These are phyloP conservation scores for Eutypella sp. DNA, from an alignment of 2,329 filamentous ascomycete species.

Conservation along the genomic window DNA sequence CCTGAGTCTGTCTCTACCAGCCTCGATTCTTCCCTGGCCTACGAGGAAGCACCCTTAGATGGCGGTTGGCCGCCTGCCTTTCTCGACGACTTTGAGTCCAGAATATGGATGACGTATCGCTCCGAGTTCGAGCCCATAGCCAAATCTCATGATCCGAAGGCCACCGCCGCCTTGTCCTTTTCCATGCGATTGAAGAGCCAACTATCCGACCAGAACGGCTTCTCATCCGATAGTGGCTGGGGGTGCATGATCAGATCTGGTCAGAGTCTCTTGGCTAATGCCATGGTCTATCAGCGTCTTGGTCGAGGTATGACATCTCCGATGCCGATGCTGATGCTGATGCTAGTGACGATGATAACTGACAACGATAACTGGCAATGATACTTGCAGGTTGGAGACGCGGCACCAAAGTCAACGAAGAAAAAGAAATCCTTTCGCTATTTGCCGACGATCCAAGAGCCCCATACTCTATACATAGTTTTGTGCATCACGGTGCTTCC, in stretches of 20 bases:
- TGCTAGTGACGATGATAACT: no score
- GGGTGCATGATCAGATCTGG: conserved; percentile 98
- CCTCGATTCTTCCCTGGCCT: conserved; percentile 47
- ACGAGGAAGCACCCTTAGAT: conserved; percentile 39
- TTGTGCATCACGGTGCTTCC: conserved; percentile 80
- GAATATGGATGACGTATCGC: conserved; percentile 94
- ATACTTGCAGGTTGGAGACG: conserved; percentile 66
- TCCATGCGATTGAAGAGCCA: conserved; percentile 79
- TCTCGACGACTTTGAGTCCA: conserved; percentile 86
- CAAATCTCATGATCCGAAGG: conserved; percentile 69
- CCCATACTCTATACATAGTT: conserved; percentile 91
- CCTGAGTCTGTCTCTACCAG: conserved; percentile 47
- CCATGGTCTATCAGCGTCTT: conserved; percentile 65
- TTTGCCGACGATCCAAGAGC: conserved; percentile 85
- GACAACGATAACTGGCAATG: conserved; percentile 15
- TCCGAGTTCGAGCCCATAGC: conserved; percentile 80
- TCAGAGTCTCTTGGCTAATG: conserved; percentile 86
- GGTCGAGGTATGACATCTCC: conserved; percentile 73
- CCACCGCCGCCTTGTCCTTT: conserved; percentile 68
- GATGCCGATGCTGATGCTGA: no score
- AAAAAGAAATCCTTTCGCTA: conserved; percentile 67
- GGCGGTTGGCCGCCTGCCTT: conserved; percentile 79
- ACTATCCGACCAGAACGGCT: conserved; percentile 72
- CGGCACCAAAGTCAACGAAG: conserved; percentile 50
- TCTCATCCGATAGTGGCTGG: conserved; percentile 93